Percentiles rank a stretch among this genome's conserved stretches.
Conservation (phyloP, 2,329 filamentous ascomycete species). For the Bisporella sp. region DNA sequence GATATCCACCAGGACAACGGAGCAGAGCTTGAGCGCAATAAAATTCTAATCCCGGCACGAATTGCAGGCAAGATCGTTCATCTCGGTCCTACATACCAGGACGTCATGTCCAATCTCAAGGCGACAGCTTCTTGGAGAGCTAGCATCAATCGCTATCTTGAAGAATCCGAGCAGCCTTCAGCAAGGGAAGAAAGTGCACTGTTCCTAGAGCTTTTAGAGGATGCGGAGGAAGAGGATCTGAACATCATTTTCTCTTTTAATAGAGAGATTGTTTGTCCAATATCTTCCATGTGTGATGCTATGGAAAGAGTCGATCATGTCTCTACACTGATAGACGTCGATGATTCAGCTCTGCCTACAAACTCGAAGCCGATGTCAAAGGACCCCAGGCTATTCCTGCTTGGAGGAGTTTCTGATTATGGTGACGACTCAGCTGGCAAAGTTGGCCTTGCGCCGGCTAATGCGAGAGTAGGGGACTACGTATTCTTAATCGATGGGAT, state of each 20-base stretch:
- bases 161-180: background rate
- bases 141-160: constrained; percentile 1
- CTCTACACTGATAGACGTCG: no score
- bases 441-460: constrained; percentile 3
- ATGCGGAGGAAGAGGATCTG: background rate
- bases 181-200: constrained; percentile 7
- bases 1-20: background rate
- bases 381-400: constrained; percentile 1
- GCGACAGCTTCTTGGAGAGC: constrained; percentile 3
- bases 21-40: no score
- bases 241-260: background rate
- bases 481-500: constrained; percentile 1
- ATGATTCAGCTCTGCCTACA: background rate
- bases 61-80: constrained; percentile 4
- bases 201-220: constrained; percentile 2
- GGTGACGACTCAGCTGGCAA: background rate
- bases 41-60: background rate
- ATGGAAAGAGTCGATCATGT: background rate
- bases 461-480: constrained; percentile 1
- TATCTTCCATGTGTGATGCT: no score
- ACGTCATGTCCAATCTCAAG: constrained; percentile 3
- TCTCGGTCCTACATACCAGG: constrained; percentile 5
- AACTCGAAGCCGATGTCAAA: background rate
- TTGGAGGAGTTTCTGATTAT: background rate
- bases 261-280: background rate